phyloP scores from a whole-genome alignment of 129 eudicot genomes.

The Glebionis coronaria region DNA sequence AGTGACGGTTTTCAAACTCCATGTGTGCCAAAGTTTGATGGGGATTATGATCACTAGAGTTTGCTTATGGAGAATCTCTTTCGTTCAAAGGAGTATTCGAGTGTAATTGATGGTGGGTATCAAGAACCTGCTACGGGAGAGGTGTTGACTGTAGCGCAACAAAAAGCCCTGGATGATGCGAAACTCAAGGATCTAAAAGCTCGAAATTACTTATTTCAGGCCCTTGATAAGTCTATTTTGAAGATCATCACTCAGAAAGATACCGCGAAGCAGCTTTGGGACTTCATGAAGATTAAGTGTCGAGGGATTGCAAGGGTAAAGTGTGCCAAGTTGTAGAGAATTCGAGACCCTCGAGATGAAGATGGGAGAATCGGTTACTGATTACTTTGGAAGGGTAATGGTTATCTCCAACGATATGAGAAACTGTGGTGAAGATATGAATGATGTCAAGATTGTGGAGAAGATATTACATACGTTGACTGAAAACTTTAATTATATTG shows the following conservation, averaged over 20 bases:
- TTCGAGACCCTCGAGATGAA: too few relatives aligned
- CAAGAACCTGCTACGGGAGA: not conserved
- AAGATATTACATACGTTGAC: too few relatives aligned
- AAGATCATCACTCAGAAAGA: slow-evolving; percentile 5
- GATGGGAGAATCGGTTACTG: too few relatives aligned
- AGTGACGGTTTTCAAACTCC: not conserved
- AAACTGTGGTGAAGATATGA: too few relatives aligned
- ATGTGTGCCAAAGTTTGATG: not conserved
- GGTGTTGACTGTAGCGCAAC: not conserved
- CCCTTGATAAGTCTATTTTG: slow-evolving; percentile 7
- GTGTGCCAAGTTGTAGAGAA: not conserved
- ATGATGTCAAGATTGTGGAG: too few relatives aligned
- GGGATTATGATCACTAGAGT: not conserved
- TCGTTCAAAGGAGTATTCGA: not conserved
- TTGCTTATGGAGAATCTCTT: not conserved
- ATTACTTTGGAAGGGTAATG: too few relatives aligned
- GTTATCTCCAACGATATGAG: too few relatives aligned
- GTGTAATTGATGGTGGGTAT: not conserved
- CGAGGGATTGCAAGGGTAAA: slow-evolving; percentile 11
- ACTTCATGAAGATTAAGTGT: slow-evolving; percentile 7
- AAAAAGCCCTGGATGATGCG: not conserved
- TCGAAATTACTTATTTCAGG: not conserved
- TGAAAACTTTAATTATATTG: too few relatives aligned
- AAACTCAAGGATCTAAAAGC: not conserved
- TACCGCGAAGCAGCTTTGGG: slow-evolving; percentile 1